Conservation (phyloP, 2,329 filamentous ascomycete species). For the Fusarium sarcochroum region DNA sequence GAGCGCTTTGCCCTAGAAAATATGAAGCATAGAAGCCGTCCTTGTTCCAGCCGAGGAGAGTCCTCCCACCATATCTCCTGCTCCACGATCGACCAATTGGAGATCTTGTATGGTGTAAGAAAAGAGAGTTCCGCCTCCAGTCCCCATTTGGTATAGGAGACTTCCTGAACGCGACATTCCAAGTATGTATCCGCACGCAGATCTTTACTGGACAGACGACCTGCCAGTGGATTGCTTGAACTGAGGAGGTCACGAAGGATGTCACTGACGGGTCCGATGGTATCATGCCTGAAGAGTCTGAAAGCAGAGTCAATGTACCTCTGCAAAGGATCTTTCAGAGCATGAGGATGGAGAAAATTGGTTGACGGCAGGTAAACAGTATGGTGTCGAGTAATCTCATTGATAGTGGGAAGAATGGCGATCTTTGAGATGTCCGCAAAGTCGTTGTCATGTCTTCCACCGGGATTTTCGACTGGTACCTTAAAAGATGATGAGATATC, state of each 20-base stretch:
- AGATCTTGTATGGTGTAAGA: neutral
- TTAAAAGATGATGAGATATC: neutral
- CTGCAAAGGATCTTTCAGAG: slow-evolving; percentile 7
- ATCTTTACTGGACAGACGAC: neutral
- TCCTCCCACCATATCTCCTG: slow-evolving; percentile 26
- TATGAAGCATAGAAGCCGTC: slow-evolving; percentile 24
- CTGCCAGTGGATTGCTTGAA: neutral
- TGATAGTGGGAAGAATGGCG: slow-evolving; percentile 15
- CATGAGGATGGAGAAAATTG: slow-evolving; percentile 12
- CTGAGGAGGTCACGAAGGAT: slow-evolving; percentile 1
- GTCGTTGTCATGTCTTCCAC: slow-evolving; percentile 35
- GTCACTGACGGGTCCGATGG: slow-evolving; percentile 13
- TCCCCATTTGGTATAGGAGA: neutral
- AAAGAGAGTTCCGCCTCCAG: slow-evolving; percentile 2
- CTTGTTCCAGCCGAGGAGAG: slow-evolving; percentile 20
- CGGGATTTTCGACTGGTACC: neutral
- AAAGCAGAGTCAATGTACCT: slow-evolving; percentile 23
- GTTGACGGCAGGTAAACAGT: slow-evolving; percentile 18
- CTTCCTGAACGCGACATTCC: neutral
- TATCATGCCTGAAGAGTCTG: slow-evolving; percentile 26
- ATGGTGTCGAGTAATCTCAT: slow-evolving; percentile 5
- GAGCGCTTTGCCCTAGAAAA: neutral
- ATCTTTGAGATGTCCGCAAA: slow-evolving; percentile 36
- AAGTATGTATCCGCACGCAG: slow-evolving; percentile 8
- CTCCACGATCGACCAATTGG: neutral